Conservation (phyloP, 139 green algal species). For the Picochlorum sp. region DNA sequence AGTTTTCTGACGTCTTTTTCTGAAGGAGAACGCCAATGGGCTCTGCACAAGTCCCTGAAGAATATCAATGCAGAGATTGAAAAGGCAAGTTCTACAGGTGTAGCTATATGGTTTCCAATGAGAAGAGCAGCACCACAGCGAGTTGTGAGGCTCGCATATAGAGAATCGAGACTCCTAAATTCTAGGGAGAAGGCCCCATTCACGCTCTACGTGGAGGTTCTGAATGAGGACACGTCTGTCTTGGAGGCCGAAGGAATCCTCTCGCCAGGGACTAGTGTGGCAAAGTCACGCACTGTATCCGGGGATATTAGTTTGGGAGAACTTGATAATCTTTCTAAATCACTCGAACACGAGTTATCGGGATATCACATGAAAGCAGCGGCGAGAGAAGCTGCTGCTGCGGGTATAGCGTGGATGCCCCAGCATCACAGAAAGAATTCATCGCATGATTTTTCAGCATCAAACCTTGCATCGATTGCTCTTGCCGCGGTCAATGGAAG, state of each 20-base stretch:
- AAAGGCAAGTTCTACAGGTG: conserved; percentile 31
- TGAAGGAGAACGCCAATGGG: conserved; percentile 44
- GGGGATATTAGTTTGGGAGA: neutral
- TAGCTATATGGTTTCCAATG: conserved; percentile 85
- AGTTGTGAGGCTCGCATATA: conserved; percentile 72
- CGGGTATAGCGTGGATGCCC: conserved; percentile 15
- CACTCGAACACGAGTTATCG: neutral
- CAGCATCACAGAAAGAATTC: conserved; percentile 19
- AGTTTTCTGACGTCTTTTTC: conserved; percentile 60
- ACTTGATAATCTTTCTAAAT: neutral
- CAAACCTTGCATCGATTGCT: conserved; percentile 8
- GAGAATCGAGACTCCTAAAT: conserved; percentile 84
- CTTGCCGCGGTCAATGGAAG: conserved; percentile 28
- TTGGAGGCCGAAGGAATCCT: conserved; percentile 2
- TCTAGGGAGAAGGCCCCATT: conserved; percentile 75
- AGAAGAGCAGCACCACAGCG: conserved; percentile 44
- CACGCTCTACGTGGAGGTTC: conserved; percentile 71
- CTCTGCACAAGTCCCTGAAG: conserved; percentile 34
- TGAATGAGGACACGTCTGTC: conserved; percentile 30
- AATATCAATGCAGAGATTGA: conserved; percentile 71
- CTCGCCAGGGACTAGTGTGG: neutral
- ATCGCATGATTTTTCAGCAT: conserved; percentile 18
- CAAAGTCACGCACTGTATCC: neutral
- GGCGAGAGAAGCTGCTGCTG: conserved; percentile 10
- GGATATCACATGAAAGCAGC: conserved; percentile 1